Base-by-base conservation (phyloP, 768 basidiomycete species). In the Tylopilus vinaceipallidus region DNA sequence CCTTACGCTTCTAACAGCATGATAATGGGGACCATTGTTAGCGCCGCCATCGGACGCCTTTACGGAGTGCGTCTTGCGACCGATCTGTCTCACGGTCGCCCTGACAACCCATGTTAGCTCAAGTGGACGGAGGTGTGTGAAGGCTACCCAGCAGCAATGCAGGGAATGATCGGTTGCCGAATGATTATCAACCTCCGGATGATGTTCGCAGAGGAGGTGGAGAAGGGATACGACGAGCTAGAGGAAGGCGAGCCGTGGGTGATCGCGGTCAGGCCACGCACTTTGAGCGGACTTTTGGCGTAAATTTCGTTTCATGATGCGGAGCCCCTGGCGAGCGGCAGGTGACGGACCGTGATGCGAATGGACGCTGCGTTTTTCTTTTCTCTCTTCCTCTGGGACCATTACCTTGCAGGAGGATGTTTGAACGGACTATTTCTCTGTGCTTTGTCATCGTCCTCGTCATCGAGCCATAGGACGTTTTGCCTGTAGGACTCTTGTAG, bases 71-170 rank as follows among this genome's bases (percentile, higher is more conserved):
- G 27, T 30, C 13, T 8, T 16, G 10, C 2, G 1, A 39, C 19
- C 13, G 14, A 42, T 19, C 17, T 17, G 24, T 3, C 27, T 2
- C 17, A 6, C 12, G 27, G 27, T 29, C 23, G 16, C 39, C 16
- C n/a, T 29, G 4, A 19, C 24, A 11, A 29, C 27, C n/a, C 16
- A 3, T 29, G 20, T 14, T 14, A 42, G 41, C 24, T 29, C 16
- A 8, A 9, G 19, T 56, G 56, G 56, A 7, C 4, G 19, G n/a
- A 41, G 23, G 10, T 57, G 17, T 45, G 43, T 22, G 35, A 49
- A 27, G 47, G 23, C 14, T 56, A 42, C 20, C 54, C 50, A 3
- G 44, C 37, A 8, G 27, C 47, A 6, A 41, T 5, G 17, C 41
- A 42, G 29, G 26, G 26, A 2, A 27, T 42, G 41, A 14, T 42